Base-by-base conservation (phyloP, 306 rosid species). In the Prunus mongolica region DNA sequence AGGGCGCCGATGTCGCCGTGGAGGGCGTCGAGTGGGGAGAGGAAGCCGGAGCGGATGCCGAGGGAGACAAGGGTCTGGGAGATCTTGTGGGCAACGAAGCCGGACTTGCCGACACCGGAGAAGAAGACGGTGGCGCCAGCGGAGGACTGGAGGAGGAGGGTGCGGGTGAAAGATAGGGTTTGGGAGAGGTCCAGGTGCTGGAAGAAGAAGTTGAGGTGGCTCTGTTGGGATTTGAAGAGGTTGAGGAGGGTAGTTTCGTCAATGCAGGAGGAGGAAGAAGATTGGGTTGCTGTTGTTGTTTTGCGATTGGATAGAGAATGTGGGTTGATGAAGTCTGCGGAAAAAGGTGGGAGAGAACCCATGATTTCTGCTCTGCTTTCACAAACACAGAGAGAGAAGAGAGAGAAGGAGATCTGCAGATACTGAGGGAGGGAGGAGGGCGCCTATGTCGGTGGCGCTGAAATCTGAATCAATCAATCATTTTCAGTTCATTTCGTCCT, bases 1-100 rank as follows among this genome's bases (percentile, higher is more conserved):
- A 96, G 85, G 66, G 90, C 87, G 57, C 99, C 99, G 74, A 96
- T 92, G 67, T 96, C 98, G n/a, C 99, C 99, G 69, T 96, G 99
- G 71, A 96, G 97, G 18, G 99, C 99, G 45, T 96, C 98, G 46
- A 93, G 79, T 1, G 99, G 97, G 41, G 93, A 89, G n/a, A 96
- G 93, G 74, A 92, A 96, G 0, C 90, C 71, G 45, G 98, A 92
- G 69, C 86, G 92, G 82, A 92, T 52, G 28, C 91, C 96, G 68
- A 96, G 97, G 2, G 99, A 96, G 81, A 96, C 97, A 10, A 96
- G 97, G 13, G 99, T 92, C 66, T 92, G 99, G 0, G 99, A 96
- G 88, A 96, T 96, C 89, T 96, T 96, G 78, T 87, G 78, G 27
- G 98, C 99, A 65, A 92, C 98, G 86, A 96, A 96, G 76, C 99